A percentile compares a stretch with the other conserved stretches of the same genome.
Evolutionary conservation across 768 basidiomycete genomes (phyloP).

Genomic region (Favolaschia claudopus): DNA sequence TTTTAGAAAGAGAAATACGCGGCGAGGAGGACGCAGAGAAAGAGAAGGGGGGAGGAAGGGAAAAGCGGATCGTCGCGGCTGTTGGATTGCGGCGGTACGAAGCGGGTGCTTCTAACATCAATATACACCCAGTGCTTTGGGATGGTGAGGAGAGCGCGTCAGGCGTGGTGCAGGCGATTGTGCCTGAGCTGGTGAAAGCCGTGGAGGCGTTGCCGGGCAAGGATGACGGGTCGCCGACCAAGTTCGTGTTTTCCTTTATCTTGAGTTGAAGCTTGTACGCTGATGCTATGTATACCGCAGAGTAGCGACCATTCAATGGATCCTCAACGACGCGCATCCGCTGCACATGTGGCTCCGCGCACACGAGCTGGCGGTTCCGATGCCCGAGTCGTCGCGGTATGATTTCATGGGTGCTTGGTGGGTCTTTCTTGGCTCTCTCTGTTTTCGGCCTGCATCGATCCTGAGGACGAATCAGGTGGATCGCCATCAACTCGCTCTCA

Average conservation of each 20-base stretch:
- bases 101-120: not conserved
- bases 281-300: no score
- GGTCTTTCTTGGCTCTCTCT: no score
- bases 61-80: not conserved
- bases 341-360: conserved; percentile 11
- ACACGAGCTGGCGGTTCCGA: conserved; percentile 6
- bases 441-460: no score
- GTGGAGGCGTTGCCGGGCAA: not conserved
- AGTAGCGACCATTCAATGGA: not conserved
- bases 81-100: not conserved
- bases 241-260: not conserved
- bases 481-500: not conserved
- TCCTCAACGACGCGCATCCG: conserved; percentile 10
- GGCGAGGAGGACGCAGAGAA: not conserved
- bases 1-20: conserved; percentile 6
- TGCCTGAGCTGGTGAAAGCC: not conserved
- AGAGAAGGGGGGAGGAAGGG: no score
- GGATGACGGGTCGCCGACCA: not conserved
- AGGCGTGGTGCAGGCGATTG: not conserved
- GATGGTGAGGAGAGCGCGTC: conserved; percentile 1
- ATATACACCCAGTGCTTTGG: not conserved
- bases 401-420: not conserved
- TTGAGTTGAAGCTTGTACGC: no score
- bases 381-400: not conserved
- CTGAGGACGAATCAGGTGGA: no score